Percentiles rank a stretch among this genome's conserved stretches.
Evolutionary conservation across 495 filamentous ascomycete species (phyloP).

Genomic region (Podospora pseudoanserina): DNA sequence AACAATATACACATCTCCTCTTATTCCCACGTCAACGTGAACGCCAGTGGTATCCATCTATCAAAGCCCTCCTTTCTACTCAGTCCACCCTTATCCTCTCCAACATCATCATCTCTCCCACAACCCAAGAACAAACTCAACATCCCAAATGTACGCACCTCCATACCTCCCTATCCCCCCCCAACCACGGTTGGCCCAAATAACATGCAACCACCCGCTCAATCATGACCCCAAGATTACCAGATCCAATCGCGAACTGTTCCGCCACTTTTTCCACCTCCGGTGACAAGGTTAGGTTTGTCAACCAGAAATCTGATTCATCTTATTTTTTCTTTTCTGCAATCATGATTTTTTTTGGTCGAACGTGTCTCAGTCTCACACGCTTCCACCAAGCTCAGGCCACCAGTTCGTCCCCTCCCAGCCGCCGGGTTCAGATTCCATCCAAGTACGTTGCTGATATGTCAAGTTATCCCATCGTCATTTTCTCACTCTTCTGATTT

Average conservation of each 20-base stretch:
- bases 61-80: background rate
- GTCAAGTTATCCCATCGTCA: background rate
- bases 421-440: background rate
- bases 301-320: background rate
- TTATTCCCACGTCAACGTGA: background rate
- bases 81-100: background rate
- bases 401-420: conserved; percentile 40
- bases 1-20: background rate
- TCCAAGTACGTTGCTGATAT: background rate
- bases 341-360: background rate
- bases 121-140: background rate
- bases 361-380: conserved; percentile 2
- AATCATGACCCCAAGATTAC: background rate
- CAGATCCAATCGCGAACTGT: conserved; percentile 14
- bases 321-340: conserved; percentile 2
- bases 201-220: background rate
- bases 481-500: background rate
- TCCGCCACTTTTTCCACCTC: conserved; percentile 12
- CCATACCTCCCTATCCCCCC: no score
- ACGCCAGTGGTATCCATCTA: background rate
- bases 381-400: conserved; percentile 34
- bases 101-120: background rate
- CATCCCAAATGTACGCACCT: no score
- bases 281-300: background rate
- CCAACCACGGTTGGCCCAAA: background rate